phyloP scores from a whole-genome alignment of 2,329 filamentous ascomycete genomes.

The Xenoacremonium recifei region DNA sequence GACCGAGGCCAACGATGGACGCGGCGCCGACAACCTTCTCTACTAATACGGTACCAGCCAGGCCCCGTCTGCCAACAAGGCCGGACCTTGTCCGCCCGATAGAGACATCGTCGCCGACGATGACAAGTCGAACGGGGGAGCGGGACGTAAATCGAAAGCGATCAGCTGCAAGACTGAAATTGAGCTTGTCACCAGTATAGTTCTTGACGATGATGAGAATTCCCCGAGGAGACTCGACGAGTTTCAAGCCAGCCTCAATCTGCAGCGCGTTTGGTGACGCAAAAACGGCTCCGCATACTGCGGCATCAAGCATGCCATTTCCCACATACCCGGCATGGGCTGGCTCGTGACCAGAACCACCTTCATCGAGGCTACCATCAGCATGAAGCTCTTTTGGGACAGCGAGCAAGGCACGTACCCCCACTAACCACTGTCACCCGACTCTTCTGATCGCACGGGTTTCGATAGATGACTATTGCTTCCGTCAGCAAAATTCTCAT shows the following conservation, averaged over 20 bases:
- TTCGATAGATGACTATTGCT: too few species aligned
- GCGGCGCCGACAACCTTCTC: constrained; percentile 50
- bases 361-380: too few species aligned
- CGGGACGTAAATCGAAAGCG: constrained; percentile 62
- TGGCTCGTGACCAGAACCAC: constrained; percentile 72
- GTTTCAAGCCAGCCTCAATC: constrained; percentile 50
- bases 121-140: constrained; percentile 67
- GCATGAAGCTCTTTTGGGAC: too few species aligned
- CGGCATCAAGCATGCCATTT: constrained; percentile 64
- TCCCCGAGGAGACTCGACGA: constrained; percentile 63
- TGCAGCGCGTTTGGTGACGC: constrained; percentile 73
- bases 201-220: constrained; percentile 74
- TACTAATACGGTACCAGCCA: constrained; percentile 59
- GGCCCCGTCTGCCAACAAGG: constrained; percentile 70
- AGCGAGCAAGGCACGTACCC: too few species aligned
- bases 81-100: constrained; percentile 65
- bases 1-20: background rate
- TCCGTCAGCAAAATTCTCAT: too few species aligned
- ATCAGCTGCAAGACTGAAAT: constrained; percentile 74
- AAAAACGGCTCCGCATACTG: constrained; percentile 73
- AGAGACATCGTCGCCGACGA: constrained; percentile 72
- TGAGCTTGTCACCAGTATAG: constrained; percentile 69
- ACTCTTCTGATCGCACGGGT: too few species aligned
- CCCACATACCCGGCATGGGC: constrained; percentile 72
- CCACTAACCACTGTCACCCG: too few species aligned